Evolutionary conservation across 768 basidiomycete genomes (phyloP), one percentile per base, ranked within the genome.

Genomic region (Suillus subaureus): DNA sequence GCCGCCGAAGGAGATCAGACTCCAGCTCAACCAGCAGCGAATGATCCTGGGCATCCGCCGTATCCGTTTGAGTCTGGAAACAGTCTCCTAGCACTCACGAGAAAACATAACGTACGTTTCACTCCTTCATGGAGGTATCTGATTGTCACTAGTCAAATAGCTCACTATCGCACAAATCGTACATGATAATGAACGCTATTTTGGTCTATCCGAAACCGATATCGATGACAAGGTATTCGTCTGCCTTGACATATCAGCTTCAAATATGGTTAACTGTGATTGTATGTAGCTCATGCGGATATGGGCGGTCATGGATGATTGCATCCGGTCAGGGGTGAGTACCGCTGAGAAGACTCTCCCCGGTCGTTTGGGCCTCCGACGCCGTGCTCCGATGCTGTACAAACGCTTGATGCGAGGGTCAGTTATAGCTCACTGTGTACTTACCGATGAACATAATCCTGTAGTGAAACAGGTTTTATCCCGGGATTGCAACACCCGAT

Each of bases 131-230:
- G 28, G 58, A 21, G 28, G 26, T 42, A 7, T 42, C 28, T 42
- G 28, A 60, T 42, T 42, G 26, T 28, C 26, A 40, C 11, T 21
- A 18, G 12, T 31, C 18, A 21, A 60, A 39, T 70, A 96, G 94
- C 85, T 96, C 83, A 94, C 94, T 4, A 96, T 97, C 69, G 93
- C 95, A 12, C 95, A 97, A 78, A 90, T 95, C 60, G 94, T 97
- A 1, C 92, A 93, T 74, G 92, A 96, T 77, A 97, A 97, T 72
- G 95, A 97, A 77, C 85, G 87, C 70, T 87, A 83, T 66, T 95
- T 93, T 71, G 91, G 93, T 18, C 85, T 90, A 64, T 86, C 87
- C 4, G 87, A 92, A 60, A 86, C 86, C 26, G 89, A 93, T 11
- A 91, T 95, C 65, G 85, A 89, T 67, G 77, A 82, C 56, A 94